Percentiles rank a stretch among this genome's conserved stretches.
phyloP scores from a whole-genome alignment of 1,284 basidiomycete species.

The Moesziomyces antarcticus region DNA sequence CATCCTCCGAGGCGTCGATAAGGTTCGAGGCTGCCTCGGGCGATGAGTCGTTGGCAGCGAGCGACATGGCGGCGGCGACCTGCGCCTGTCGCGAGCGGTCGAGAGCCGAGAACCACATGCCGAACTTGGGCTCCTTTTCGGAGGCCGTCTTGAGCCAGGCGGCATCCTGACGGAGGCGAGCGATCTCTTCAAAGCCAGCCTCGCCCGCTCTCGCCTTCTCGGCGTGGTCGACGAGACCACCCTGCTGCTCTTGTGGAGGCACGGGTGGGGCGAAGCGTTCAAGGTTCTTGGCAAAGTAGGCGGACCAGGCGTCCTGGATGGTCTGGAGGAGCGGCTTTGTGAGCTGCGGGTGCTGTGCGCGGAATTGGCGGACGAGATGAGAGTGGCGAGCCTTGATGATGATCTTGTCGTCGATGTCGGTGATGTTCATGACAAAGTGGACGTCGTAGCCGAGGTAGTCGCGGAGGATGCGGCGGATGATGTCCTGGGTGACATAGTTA shows the following conservation, averaged over 20 bases:
- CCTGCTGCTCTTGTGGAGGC: constrained; percentile 53
- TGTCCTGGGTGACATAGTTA: constrained; percentile 98
- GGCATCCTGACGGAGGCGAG: constrained; percentile 44
- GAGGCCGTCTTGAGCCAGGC: constrained; percentile 52
- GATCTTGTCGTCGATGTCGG: constrained; percentile 99
- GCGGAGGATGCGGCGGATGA: constrained; percentile 88
- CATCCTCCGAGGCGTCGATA: constrained; percentile 61
- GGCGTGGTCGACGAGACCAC: constrained; percentile 37
- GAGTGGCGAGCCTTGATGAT: constrained; percentile 64
- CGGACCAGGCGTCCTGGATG: constrained; percentile 58
- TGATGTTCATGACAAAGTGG: constrained; percentile 99
- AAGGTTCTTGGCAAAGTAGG: constrained; percentile 61
- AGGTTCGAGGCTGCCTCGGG: constrained; percentile 40
- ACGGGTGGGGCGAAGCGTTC: constrained; percentile 58
- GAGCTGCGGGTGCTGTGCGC: constrained; percentile 49
- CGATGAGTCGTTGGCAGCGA: constrained; percentile 46
- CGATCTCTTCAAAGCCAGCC: constrained; percentile 61
- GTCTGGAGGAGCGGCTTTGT: constrained; percentile 48
- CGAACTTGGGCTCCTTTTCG: constrained; percentile 62
- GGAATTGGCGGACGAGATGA: constrained; percentile 72
- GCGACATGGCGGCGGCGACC: constrained; percentile 59
- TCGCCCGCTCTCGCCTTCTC: constrained; percentile 54
- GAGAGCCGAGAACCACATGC: constrained; percentile 63
- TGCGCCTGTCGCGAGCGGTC: constrained; percentile 60
- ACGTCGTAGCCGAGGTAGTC: constrained; percentile 98